Conservation (phyloP, 768 basidiomycete species). For the Hydnum rufescens region DNA sequence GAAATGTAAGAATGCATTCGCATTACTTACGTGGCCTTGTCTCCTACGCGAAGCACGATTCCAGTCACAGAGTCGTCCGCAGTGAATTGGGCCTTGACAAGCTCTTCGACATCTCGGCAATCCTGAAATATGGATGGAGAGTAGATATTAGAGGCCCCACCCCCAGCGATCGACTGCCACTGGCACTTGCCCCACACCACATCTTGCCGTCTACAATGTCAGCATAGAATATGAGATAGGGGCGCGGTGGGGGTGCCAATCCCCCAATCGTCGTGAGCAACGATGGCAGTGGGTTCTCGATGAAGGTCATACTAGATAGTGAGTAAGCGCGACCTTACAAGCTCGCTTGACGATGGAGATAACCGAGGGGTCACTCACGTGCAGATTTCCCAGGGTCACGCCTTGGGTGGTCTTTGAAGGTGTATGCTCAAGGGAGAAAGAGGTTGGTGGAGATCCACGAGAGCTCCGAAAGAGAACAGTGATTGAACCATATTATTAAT, state of each 20-base stretch:
- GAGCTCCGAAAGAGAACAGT: too few relatives aligned
- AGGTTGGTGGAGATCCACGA: too few relatives aligned
- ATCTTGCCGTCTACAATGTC: constrained; percentile 15
- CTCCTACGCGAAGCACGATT: not conserved
- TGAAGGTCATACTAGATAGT: constrained; percentile 1
- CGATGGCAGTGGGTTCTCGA: not conserved
- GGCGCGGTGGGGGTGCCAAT: constrained; percentile 14
- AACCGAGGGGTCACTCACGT: too few relatives aligned
- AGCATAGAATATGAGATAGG: constrained; percentile 19
- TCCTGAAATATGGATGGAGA: not conserved
- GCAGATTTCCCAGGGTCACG: too few relatives aligned
- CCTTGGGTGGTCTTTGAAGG: too few relatives aligned
- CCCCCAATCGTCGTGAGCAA: constrained; percentile 3
- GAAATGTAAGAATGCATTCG: not conserved
- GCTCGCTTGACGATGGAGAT: too few relatives aligned
- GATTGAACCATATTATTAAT: too few relatives aligned
- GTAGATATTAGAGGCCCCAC: not conserved
- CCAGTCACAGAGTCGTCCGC: not conserved
- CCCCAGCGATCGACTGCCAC: too few relatives aligned
- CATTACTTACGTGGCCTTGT: not conserved
- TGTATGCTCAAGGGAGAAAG: too few relatives aligned
- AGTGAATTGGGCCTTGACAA: not conserved
- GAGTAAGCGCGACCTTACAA: too few relatives aligned
- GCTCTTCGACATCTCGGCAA: not conserved
- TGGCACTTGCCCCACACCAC: constrained; percentile 15